Evolutionary conservation across 495 filamentous ascomycete species (phyloP), one percentile per base, ranked within the genome.

Genomic region (Baudoinia panamericana): DNA sequence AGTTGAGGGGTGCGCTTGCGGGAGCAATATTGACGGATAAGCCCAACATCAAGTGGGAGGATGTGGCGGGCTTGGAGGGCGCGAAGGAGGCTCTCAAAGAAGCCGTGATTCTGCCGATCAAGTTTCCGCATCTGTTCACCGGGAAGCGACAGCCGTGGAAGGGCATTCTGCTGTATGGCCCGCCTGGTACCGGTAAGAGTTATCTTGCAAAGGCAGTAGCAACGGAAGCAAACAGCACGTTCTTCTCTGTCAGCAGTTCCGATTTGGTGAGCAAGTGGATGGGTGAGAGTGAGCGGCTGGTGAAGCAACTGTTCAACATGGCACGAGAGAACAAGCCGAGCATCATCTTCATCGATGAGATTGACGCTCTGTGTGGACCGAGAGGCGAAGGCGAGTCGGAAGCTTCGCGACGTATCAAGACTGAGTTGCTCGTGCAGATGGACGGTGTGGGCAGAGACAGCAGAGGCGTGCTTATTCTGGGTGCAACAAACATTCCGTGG

Each of bases 311-410:
- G 19, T 97, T 97, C 65, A 84, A 79, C 45, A 93, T 99, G 84
- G 90, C 90, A 1, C 80, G 90, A 56, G 90, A 99, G 58, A 99
- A 96, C 63, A 94, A 84, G 51, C 90, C 90, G 0, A 86, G 86
- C 5, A 96, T 99, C 56, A 94, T 99, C 61, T 99, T 99, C 64
- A 96, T 99, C 59, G 90, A 99, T 60, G 90, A 99, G 63, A 84
- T 99, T 51, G 90, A 99, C 58, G 90, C 90, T 3, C 74, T 99
- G 18, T 96, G 92, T 55, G 90, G 92, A 1, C 88, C 90, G 2
- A 75, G 90, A 51, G 92, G 92, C 44, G 90, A 99, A 69, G 90
- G 90, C 54, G 90, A 99, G 63, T 93, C 84, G 1, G 90, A 99
- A 68, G 90, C 90, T 1, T 94, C 86, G 19, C 75, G 90, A 39